phyloP scores from a whole-genome alignment of 192 early-diverging fungal species.

The Backusella morwellensis region DNA sequence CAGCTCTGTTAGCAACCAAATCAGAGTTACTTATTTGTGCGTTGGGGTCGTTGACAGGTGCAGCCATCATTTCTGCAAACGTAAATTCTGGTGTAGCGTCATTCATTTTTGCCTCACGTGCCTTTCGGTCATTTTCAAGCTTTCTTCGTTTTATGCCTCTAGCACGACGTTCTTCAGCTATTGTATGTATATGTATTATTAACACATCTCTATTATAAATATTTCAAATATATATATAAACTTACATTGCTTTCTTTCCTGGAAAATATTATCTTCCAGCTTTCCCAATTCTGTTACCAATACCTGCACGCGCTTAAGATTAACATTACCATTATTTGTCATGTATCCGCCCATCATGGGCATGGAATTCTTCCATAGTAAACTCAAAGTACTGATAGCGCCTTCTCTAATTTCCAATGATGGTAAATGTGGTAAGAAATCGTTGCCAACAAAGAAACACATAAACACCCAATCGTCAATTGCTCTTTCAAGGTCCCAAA shows the following conservation, averaged over 20 bases:
- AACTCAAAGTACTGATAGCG: constrained; percentile 84
- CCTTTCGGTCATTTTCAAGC: constrained; percentile 25
- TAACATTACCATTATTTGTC: constrained; percentile 76
- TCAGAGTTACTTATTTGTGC: constrained; percentile 48
- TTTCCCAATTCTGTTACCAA: constrained; percentile 82
- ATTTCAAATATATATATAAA: constrained; percentile 16
- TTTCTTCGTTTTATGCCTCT: constrained; percentile 33
- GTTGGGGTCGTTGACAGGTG: constrained; percentile 43
- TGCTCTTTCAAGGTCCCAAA: constrained; percentile 86
- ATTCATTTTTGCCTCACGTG: background rate
- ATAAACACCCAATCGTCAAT: constrained; percentile 98
- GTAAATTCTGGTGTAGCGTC: constrained; percentile 1
- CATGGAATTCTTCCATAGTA: constrained; percentile 87
- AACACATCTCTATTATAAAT: background rate
- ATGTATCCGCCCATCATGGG: constrained; percentile 78
- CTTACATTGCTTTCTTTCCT: constrained; percentile 56
- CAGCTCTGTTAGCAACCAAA: constrained; percentile 41
- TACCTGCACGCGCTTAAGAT: constrained; percentile 75
- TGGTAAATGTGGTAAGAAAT: constrained; percentile 94
- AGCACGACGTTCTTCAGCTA: constrained; percentile 33
- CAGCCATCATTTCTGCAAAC: constrained; percentile 38
- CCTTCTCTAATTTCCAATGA: constrained; percentile 94
- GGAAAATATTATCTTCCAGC: constrained; percentile 79
- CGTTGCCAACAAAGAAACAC: constrained; percentile 98
- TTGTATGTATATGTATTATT: background rate